phyloP scores from a whole-genome alignment of 2,329 filamentous ascomycete genomes.

The Fusarium sulawesiense region DNA sequence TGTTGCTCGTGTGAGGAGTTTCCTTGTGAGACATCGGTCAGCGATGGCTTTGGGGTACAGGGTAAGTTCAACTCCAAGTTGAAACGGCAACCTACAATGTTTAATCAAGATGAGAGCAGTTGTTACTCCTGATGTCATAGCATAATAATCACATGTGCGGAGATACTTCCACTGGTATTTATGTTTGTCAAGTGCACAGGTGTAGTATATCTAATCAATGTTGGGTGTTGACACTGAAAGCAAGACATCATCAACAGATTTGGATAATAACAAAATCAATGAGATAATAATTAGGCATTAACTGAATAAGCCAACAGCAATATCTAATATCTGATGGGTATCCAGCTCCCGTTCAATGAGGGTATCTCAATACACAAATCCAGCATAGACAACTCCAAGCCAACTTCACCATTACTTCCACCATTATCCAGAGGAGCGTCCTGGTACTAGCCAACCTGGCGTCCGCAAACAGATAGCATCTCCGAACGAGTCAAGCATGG shows the following conservation, averaged over 20 bases:
- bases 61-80: not conserved
- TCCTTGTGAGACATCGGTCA: slow-evolving; percentile 8
- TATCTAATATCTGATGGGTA: slow-evolving; percentile 11
- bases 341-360: slow-evolving; percentile 39
- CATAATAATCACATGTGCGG: not conserved
- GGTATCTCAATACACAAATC: slow-evolving; percentile 34
- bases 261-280: not conserved
- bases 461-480: no score
- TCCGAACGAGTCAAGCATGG: not conserved
- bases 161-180: not conserved
- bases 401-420: not conserved
- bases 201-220: not conserved
- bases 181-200: not conserved
- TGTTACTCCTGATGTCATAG: not conserved
- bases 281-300: slow-evolving; percentile 28
- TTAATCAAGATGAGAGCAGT: not conserved
- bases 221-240: not conserved
- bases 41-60: not conserved
- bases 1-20: not conserved
- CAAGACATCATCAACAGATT: not conserved
- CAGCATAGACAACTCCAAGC: not conserved
- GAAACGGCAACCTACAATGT: not conserved
- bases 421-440: not conserved
- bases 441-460: not conserved
- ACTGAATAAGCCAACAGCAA: not conserved